Conservation (phyloP, 2,329 filamentous ascomycete genomes). For the Colletotrichum sojae region DNA sequence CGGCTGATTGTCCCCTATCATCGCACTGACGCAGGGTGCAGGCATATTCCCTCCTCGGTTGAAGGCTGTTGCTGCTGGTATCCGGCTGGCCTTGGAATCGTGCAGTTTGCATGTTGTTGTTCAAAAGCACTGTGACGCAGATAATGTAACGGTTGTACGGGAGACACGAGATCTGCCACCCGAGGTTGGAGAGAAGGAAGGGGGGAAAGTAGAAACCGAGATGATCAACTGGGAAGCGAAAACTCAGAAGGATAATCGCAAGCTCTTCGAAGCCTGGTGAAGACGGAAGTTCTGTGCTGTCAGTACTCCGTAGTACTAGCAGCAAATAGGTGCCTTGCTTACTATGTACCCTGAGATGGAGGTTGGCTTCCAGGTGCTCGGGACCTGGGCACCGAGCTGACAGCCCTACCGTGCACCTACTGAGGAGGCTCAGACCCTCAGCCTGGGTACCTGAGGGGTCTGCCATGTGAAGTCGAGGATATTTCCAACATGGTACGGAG, state of each 20-base stretch:
- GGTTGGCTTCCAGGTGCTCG: slow-evolving; percentile 17
- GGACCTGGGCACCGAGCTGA: not conserved
- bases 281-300: not conserved
- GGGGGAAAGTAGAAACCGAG: not conserved
- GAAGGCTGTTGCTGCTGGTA: not conserved
- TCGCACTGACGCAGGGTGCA: slow-evolving; percentile 8
- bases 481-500: not conserved
- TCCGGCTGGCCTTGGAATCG: not conserved
- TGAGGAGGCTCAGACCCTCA: no score
- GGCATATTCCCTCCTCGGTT: slow-evolving; percentile 14
- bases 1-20: not conserved
- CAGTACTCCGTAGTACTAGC: no score
- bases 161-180: not conserved
- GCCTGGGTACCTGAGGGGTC: no score
- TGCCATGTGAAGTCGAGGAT: not conserved
- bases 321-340: no score
- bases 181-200: not conserved
- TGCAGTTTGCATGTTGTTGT: not conserved
- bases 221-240: slow-evolving; percentile 3
- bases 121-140: slow-evolving; percentile 1
- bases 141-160: not conserved
- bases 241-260: slow-evolving; percentile 2
- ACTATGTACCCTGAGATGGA: not conserved
- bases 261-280: not conserved
- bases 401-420: slow-evolving; percentile 20